Conservation (phyloP, 345 rosid genomes). For the Xanthoceras sorbifolium region DNA sequence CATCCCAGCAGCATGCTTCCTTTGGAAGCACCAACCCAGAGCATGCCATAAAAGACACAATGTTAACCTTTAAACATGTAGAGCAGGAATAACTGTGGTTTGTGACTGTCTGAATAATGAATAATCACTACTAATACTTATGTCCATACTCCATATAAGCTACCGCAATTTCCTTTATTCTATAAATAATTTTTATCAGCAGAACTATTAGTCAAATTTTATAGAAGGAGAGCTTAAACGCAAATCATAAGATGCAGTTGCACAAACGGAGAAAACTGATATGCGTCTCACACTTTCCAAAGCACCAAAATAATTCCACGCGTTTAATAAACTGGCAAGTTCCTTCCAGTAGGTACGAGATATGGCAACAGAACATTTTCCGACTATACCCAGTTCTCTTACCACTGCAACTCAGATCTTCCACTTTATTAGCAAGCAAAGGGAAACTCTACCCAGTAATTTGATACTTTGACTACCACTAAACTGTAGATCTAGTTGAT, state of each 20-base stretch:
- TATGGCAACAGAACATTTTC: background rate
- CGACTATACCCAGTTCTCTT: background rate
- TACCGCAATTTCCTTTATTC: background rate
- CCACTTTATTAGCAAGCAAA: background rate
- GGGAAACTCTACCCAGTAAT: background rate
- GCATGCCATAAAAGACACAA: background rate
- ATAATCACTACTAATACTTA: background rate
- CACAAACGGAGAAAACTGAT: background rate
- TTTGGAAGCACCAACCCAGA: background rate
- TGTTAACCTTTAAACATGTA: background rate
- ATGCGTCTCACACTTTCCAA: background rate
- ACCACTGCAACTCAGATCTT: background rate
- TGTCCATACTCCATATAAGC: background rate
- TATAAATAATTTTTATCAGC: background rate
- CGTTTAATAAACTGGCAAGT: background rate
- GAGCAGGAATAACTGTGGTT: background rate
- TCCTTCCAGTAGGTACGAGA: background rate
- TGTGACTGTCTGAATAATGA: background rate
- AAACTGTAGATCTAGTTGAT: background rate
- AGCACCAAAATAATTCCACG: background rate
- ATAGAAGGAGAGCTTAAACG: background rate
- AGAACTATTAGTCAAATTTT: conserved; percentile 5
- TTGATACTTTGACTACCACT: background rate
- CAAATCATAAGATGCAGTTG: background rate
- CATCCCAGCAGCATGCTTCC: background rate